Percentiles rank a stretch among this genome's conserved stretches.
Conservation (phyloP, 106 monocot species). For the Hemerocallis citrina region DNA sequence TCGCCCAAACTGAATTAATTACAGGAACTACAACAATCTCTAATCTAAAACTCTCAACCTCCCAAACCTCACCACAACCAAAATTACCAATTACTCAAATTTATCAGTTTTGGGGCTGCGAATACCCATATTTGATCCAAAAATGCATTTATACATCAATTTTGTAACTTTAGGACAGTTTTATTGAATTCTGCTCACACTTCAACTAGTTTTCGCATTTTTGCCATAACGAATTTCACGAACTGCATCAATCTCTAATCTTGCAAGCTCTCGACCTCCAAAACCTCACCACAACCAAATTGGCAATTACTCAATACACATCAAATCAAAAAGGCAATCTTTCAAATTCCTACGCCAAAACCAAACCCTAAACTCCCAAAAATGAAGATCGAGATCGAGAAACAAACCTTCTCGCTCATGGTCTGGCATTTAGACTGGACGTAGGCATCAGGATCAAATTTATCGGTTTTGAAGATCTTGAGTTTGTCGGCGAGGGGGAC, state of each 20-base stretch:
- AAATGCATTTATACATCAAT: too few species aligned
- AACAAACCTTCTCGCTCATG: constrained; percentile 66
- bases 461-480: constrained; percentile 61
- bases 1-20: too few species aligned
- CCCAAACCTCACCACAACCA: background rate
- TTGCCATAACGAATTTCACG: too few species aligned
- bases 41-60: background rate
- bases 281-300: background rate
- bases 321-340: background rate
- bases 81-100: background rate
- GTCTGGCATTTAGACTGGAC: constrained; percentile 64
- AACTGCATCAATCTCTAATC: background rate
- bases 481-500: constrained; percentile 54
- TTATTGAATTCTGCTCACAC: too few species aligned
- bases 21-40: too few species aligned
- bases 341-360: background rate
- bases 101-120: too few species aligned
- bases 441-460: constrained; percentile 59
- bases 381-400: background rate
- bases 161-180: too few species aligned
- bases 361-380: background rate
- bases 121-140: too few species aligned
- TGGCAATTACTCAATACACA: background rate
- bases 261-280: background rate
- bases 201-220: too few species aligned